These are phyloP conservation scores for Diplodia scrobiculata DNA, from an alignment of 2,329 filamentous ascomycete species.

Conservation along the genomic window DNA sequence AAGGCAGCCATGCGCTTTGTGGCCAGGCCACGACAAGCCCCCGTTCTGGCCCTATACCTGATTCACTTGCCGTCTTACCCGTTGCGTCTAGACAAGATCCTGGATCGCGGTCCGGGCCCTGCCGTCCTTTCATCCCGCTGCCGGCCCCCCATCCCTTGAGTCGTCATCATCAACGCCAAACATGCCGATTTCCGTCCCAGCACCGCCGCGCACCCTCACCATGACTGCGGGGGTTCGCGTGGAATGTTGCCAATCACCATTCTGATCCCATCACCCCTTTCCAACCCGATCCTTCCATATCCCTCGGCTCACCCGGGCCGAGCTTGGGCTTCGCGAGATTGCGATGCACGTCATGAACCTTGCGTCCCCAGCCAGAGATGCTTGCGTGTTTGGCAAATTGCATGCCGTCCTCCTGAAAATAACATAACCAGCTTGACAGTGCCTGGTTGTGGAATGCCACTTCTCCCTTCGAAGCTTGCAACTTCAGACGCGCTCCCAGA, in stretches of 20 bases:
- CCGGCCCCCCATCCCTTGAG: not conserved
- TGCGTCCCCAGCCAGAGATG: not conserved
- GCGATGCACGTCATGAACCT: conserved; percentile 11
- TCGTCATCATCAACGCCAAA: conserved; percentile 15
- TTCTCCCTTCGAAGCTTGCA: not conserved
- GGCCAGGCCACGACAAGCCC: not conserved
- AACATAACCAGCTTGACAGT: not conserved
- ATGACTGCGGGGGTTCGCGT: not conserved
- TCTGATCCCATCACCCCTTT: not conserved
- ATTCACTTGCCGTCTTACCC: conserved; percentile 13
- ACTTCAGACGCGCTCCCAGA: too few relatives aligned
- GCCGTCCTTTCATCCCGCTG: conserved; percentile 9
- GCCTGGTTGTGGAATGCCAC: not conserved
- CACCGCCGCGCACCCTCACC: not conserved
- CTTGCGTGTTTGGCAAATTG: not conserved
- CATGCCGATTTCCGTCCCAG: not conserved
- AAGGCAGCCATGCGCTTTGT: not conserved
- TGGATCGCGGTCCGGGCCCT: not conserved
- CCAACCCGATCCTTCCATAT: not conserved
- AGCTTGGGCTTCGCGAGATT: conserved; percentile 8
- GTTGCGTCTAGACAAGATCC: not conserved
- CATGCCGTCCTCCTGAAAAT: not conserved
- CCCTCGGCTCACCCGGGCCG: not conserved
- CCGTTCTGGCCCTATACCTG: not conserved
- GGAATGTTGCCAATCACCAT: not conserved